Evolutionary conservation across 805 yeast genomes (phyloP), one percentile per base, ranked within the genome.

Genomic region (Saccharomycopsis fibuligera): DNA sequence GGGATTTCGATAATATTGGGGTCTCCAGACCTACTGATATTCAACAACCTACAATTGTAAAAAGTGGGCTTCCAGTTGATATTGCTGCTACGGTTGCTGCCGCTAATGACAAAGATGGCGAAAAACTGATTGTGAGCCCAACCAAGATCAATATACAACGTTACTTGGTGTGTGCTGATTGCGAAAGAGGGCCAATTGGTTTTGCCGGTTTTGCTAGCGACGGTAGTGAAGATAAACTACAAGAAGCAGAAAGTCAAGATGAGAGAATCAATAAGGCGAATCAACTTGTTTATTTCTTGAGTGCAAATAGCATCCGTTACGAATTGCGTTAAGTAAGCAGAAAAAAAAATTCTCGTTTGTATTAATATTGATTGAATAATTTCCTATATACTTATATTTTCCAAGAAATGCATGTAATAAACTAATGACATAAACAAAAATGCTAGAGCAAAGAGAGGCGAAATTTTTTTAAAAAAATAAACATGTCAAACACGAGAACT

Each of bases 1-100:
- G 93, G 93, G 85, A 78, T 54, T 85, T 85, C 57, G 90, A 85
- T 54, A 85, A 85, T 57, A 75, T 85, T 41, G 90, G 88, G 1
- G 91, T 85, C 2, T 82, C 89, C 1, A 72, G 72, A 49, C 47
- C 46, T 22, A 37, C 52, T 12, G 56, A 44, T 41, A 51, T 49
- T 30, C n/a, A 24, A 21, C 21, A 31, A 36, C 44, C 49, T 49
- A 42, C 14, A 33, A 39, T 25, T 12, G 67, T 66, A 9, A 47
- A 51, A 5, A 49, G 49, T 1, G 58, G 57, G 2, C n/a, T n/a
- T n/a, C n/a, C n/a, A n/a, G n/a, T n/a, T n/a, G n/a, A n/a, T n/a
- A n/a, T n/a, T n/a, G 52, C 47, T n/a, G 48, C 49, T 12, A 60
- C 58, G 2, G n/a, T n/a, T n/a, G n/a, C n/a, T n/a, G 51, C 51